Evolutionary conservation across 176 grass and related monocot species (phyloP).

Genomic region (Alopecurus myosuroides): DNA sequence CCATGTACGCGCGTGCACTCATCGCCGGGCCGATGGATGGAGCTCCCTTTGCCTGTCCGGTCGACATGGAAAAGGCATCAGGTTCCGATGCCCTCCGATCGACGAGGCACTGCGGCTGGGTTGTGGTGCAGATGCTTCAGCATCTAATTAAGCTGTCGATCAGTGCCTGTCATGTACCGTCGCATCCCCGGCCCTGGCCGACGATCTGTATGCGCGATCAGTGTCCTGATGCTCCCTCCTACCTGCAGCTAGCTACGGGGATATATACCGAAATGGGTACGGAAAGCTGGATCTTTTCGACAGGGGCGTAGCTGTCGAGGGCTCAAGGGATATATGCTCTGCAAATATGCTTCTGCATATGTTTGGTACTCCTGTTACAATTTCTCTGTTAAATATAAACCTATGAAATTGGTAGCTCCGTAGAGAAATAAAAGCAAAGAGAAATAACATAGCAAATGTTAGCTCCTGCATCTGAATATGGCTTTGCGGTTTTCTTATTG

Average conservation of each 20-base stretch:
- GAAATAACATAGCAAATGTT: too few species aligned
- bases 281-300: not conserved
- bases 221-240: conserved; percentile 9
- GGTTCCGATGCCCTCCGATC: conserved; percentile 23
- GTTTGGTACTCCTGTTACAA: too few species aligned
- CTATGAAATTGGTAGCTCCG: too few species aligned
- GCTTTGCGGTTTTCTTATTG: too few species aligned
- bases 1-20: conserved; percentile 23
- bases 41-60: conserved; percentile 4
- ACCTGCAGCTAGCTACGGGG: not conserved
- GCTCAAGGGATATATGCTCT: not conserved
- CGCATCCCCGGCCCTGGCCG: too few species aligned
- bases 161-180: not conserved
- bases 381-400: too few species aligned
- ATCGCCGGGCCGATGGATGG: not conserved
- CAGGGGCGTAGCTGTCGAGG: not conserved
- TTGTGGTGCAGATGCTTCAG: not conserved
- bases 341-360: not conserved
- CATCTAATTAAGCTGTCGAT: not conserved
- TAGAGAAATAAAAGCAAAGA: too few species aligned
- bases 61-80: conserved; percentile 5
- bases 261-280: not conserved
- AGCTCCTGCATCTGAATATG: too few species aligned
- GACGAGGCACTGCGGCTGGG: not conserved
- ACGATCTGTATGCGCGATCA: not conserved